These are phyloP conservation scores for Gloeopeniophorella convolvens DNA, from an alignment of 768 basidiomycete genomes.

Conservation along the genomic window DNA sequence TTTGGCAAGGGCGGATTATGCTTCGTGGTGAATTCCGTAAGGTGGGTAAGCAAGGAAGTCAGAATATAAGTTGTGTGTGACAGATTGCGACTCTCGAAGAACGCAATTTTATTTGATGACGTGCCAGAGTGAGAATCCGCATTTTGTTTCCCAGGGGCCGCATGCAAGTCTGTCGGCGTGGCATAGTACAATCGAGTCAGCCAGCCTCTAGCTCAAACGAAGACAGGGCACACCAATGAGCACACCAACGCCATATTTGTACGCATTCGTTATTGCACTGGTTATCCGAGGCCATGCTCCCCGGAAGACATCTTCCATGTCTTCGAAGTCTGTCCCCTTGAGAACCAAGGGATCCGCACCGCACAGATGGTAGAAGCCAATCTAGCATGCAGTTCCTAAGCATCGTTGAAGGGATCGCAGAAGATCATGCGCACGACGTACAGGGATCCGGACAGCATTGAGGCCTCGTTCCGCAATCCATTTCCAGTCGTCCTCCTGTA, in stretches of 20 bases:
- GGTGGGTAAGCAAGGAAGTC: conserved; percentile 34
- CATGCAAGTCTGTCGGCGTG: conserved; percentile 68
- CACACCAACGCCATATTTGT: conserved; percentile 57
- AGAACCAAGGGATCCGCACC: conserved; percentile 53
- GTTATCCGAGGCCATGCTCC: conserved; percentile 67
- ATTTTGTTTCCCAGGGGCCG: conserved; percentile 74
- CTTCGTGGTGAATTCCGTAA: conserved; percentile 31
- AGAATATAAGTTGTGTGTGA: conserved; percentile 44
- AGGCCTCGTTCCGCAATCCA: conserved; percentile 49
- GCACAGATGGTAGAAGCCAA: conserved; percentile 68
- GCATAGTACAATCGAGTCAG: no score
- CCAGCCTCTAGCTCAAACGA: no score
- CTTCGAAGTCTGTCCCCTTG: conserved; percentile 57
- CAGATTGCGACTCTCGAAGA: conserved; percentile 44
- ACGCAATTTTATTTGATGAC: conserved; percentile 40
- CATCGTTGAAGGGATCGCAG: neutral
- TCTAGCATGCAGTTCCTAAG: conserved; percentile 34
- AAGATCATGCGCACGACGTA: conserved; percentile 26
- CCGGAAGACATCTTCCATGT: conserved; percentile 40
- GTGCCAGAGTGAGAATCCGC: conserved; percentile 60
- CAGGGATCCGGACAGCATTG: conserved; percentile 58
- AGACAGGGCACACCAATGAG: conserved; percentile 53
- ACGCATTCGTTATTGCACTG: conserved; percentile 52
- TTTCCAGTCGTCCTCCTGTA: conserved; percentile 45
- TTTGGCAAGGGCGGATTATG: conserved; percentile 35